These are phyloP conservation scores for Hepatocystis sp. DNA, from an alignment of 169 alveolate genomes.

Conservation along the genomic window DNA sequence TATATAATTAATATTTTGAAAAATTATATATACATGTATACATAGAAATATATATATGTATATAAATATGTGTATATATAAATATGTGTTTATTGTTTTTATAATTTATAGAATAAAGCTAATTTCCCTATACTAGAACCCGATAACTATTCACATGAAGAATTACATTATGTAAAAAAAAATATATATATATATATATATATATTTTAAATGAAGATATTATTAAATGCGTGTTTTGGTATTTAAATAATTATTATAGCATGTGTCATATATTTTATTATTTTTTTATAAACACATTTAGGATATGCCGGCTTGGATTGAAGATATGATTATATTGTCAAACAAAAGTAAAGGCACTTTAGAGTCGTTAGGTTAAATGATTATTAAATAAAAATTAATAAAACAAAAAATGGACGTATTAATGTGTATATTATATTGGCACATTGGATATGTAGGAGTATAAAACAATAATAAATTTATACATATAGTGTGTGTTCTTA, in stretches of 20 bases:
- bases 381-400: neutral
- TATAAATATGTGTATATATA: too few species aligned
- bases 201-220: too few species aligned
- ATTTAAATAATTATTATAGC: too few species aligned
- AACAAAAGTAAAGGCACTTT: constrained; percentile 49
- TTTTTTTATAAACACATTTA: neutral
- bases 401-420: neutral
- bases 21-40: neutral
- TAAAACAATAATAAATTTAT: too few species aligned
- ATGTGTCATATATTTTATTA: neutral
- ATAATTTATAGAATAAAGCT: constrained; percentile 25
- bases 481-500: too few species aligned
- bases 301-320: constrained; percentile 71
- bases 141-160: constrained; percentile 15
- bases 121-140: constrained; percentile 12
- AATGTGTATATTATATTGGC: neutral
- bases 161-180: constrained; percentile 46
- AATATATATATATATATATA: too few species aligned
- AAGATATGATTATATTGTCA: constrained; percentile 36
- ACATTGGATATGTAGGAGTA: neutral
- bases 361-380: constrained; percentile 68
- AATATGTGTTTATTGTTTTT: neutral
- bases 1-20: constrained; percentile 12
- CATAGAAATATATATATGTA: neutral
- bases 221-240: neutral